A percentile compares a stretch with the other conserved stretches of the same genome.
Conservation (phyloP, 2,329 filamentous ascomycete genomes). For the Plenodomus lindquistii region DNA sequence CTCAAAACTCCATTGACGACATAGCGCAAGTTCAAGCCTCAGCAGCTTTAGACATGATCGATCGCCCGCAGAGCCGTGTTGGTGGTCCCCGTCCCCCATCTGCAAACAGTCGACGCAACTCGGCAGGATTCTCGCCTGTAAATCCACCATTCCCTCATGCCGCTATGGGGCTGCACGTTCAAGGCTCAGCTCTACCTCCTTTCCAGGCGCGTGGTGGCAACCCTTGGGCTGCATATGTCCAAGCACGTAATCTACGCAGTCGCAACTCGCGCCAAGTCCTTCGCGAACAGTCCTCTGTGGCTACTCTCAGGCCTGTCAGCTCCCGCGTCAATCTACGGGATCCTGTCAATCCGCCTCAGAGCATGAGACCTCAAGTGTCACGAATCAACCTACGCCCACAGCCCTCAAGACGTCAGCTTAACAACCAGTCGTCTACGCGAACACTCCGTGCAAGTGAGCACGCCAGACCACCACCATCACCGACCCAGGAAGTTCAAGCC, state of each 20-base stretch:
- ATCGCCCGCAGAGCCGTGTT: constrained; percentile 44
- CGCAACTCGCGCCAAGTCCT: constrained; percentile 40
- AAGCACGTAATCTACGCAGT: constrained; percentile 27
- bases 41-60: constrained; percentile 39
- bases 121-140: constrained; percentile 37
- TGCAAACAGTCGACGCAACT: constrained; percentile 39
- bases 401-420: constrained; percentile 41
- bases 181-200: constrained; percentile 35
- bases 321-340: constrained; percentile 44
- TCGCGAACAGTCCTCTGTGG: constrained; percentile 45
- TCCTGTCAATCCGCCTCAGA: constrained; percentile 23
- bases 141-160: constrained; percentile 34
- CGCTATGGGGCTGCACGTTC: constrained; percentile 40
- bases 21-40: constrained; percentile 33
- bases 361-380: constrained; percentile 41
- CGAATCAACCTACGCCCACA: constrained; percentile 42
- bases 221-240: constrained; percentile 43
- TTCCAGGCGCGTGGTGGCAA: constrained; percentile 38
- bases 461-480: constrained; percentile 36
- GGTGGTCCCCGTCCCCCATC: constrained; percentile 39
- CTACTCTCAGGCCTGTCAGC: constrained; percentile 39
- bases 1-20: constrained; percentile 30
- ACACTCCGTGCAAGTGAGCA: constrained; percentile 40
- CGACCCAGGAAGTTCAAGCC: constrained; percentile 18
- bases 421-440: constrained; percentile 41